phyloP scores from a whole-genome alignment of 768 basidiomycete genomes.

The Hortiboletus campestris region DNA sequence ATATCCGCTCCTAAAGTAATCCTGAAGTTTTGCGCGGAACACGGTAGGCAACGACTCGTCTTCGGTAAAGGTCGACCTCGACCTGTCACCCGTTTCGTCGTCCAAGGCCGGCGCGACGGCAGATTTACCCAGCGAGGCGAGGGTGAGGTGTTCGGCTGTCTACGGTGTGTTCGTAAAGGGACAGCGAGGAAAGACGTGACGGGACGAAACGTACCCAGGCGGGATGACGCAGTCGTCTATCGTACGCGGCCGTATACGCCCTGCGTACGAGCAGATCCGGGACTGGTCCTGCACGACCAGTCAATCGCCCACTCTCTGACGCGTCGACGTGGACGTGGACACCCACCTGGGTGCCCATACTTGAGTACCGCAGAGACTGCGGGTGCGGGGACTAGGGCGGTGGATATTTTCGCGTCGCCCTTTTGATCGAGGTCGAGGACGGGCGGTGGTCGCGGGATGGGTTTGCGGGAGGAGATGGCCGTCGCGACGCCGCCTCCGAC shows the following conservation, averaged over 20 bases:
- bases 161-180: slow-evolving; percentile 27
- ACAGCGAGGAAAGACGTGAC: not conserved
- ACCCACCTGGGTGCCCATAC: slow-evolving; percentile 23
- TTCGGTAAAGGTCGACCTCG: slow-evolving; percentile 78
- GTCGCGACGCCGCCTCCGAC: slow-evolving; percentile 75
- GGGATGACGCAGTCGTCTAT: slow-evolving; percentile 85
- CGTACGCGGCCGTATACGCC: slow-evolving; percentile 89
- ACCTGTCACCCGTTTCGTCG: slow-evolving; percentile 59
- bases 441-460: slow-evolving; percentile 22
- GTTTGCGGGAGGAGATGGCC: slow-evolving; percentile 39
- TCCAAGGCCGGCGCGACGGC: slow-evolving; percentile 30
- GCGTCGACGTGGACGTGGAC: not conserved
- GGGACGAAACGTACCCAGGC: slow-evolving; percentile 67
- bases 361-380: slow-evolving; percentile 50
- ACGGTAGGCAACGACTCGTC: slow-evolving; percentile 71
- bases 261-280: slow-evolving; percentile 74
- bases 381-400: slow-evolving; percentile 22
- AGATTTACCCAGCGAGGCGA: slow-evolving; percentile 64
- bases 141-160: slow-evolving; percentile 95
- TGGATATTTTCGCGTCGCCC: slow-evolving; percentile 44
- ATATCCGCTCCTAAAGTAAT: slow-evolving; percentile 92
- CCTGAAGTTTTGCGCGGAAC: slow-evolving; percentile 82
- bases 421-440: slow-evolving; percentile 46
- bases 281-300: slow-evolving; percentile 67
- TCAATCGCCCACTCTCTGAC: not conserved